phyloP scores from a whole-genome alignment of 805 yeast genomes.

The Cyberlindnera meyerae region DNA sequence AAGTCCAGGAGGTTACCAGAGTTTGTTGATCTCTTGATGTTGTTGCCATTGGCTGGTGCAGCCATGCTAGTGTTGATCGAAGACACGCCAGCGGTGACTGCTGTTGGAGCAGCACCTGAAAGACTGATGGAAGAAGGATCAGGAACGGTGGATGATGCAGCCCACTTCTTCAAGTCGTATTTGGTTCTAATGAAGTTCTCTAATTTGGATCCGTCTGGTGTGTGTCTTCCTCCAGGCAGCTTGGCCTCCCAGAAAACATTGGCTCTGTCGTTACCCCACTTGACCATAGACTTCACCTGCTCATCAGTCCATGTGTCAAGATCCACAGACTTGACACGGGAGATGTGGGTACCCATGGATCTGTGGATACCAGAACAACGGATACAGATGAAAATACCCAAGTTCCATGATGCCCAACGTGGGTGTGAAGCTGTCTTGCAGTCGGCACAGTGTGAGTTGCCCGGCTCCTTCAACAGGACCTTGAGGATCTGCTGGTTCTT shows the following conservation, averaged over 20 bases:
- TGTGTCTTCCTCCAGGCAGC: constrained; percentile 57
- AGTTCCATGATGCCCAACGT: constrained; percentile 96
- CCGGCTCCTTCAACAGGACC: constrained; percentile 69
- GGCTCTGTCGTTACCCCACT: constrained; percentile 81
- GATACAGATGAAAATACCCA: constrained; percentile 90
- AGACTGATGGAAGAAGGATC: constrained; percentile 39
- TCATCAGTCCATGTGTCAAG: constrained; percentile 96
- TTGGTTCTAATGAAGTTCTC: constrained; percentile 89
- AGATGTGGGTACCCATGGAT: constrained; percentile 92
- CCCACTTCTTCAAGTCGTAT: constrained; percentile 90
- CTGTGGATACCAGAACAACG: constrained; percentile 95
- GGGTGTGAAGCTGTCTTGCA: constrained; percentile 89
- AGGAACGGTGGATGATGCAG: constrained; percentile 47
- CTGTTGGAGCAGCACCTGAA: constrained; percentile 9
- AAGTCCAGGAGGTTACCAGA: constrained; percentile 25
- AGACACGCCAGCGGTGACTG: constrained; percentile 13
- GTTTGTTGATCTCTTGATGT: constrained; percentile 11
- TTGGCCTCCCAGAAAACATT: constrained; percentile 81
- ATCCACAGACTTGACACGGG: constrained; percentile 89
- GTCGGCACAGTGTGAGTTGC: constrained; percentile 82
- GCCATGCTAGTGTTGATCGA: constrained; percentile 9
- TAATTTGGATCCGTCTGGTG: constrained; percentile 79
- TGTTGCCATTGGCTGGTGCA: constrained; percentile 7
- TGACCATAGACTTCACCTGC: constrained; percentile 73
- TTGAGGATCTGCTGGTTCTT: constrained; percentile 49